Evolutionary conservation across 1,284 basidiomycete species (phyloP).

Genomic region (Rhodotorula sp.): DNA sequence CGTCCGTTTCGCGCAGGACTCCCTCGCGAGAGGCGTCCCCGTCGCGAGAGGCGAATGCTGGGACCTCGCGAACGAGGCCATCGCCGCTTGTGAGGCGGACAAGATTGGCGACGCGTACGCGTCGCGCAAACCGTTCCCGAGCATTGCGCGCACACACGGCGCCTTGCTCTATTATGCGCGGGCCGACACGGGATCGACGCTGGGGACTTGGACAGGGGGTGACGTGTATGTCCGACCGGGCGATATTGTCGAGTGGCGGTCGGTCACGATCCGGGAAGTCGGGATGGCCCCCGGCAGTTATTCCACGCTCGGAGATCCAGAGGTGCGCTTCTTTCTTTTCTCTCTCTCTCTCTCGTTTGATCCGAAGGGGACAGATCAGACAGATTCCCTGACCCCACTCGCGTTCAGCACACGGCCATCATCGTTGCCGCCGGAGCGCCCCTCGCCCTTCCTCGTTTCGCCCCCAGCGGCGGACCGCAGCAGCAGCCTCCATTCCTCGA

Average conservation of each 20-base stretch:
- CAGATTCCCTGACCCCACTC: background rate
- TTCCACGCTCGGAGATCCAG: conserved; percentile 30
- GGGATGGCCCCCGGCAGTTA: background rate
- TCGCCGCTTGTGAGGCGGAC: conserved; percentile 48
- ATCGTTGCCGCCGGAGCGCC: conserved; percentile 28
- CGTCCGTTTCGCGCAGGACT: conserved; percentile 56
- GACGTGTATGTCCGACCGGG: conserved; percentile 58
- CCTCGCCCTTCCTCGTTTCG: background rate
- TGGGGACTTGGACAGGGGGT: conserved; percentile 59
- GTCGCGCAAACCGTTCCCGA: conserved; percentile 54
- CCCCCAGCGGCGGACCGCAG: background rate
- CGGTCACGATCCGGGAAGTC: conserved; percentile 28
- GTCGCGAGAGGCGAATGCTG: conserved; percentile 59
- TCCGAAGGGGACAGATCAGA: no score
- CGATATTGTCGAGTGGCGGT: conserved; percentile 59
- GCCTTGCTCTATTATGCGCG: conserved; percentile 57
- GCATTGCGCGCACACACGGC: conserved; percentile 58
- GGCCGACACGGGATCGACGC: conserved; percentile 33
- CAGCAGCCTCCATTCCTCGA: background rate
- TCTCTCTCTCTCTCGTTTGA: no score
- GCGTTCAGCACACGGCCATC: conserved; percentile 41
- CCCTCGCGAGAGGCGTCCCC: conserved; percentile 53
- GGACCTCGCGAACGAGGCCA: conserved; percentile 59
- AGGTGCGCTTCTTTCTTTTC: conserved; percentile 21
- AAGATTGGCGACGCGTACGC: background rate